Evolutionary conservation across 2,329 filamentous ascomycete species (phyloP).

Genomic region (Ceratocystis eucalypticola): DNA sequence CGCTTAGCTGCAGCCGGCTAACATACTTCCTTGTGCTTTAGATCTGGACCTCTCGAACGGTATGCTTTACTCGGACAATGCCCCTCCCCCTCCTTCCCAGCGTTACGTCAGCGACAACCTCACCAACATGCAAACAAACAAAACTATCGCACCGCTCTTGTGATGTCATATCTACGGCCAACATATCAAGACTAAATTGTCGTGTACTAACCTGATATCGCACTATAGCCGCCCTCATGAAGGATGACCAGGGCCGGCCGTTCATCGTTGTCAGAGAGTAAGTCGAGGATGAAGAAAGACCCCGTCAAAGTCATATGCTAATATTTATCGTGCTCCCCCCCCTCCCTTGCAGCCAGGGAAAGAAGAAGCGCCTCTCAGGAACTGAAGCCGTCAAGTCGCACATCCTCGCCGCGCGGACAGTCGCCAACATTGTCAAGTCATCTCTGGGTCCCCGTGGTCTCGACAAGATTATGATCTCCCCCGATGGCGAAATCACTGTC

Average conservation of each 20-base stretch:
- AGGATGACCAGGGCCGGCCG: slow-evolving; percentile 92
- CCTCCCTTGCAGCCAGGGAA: slow-evolving; percentile 59
- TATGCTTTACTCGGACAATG: slow-evolving; percentile 30
- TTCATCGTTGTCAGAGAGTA: slow-evolving; percentile 98
- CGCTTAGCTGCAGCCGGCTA: neutral
- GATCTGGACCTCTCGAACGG: slow-evolving; percentile 76
- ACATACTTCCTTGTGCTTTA: slow-evolving; percentile 27
- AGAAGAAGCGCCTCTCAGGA: slow-evolving; percentile 92
- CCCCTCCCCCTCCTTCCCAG: slow-evolving; percentile 10
- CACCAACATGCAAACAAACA: neutral
- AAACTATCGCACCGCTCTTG: neutral
- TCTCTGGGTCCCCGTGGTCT: slow-evolving; percentile 90
- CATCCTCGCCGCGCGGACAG: slow-evolving; percentile 89
- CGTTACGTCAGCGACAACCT: slow-evolving; percentile 19
- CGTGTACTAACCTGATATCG: slow-evolving; percentile 13
- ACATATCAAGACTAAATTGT: neutral
- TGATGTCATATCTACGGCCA: neutral
- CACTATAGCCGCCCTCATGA: slow-evolving; percentile 56
- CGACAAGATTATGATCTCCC: slow-evolving; percentile 98
- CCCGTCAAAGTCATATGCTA: slow-evolving; percentile 21
- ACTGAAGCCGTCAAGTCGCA: slow-evolving; percentile 97
- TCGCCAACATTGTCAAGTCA: slow-evolving; percentile 93
- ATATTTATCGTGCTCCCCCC: slow-evolving; percentile 4
- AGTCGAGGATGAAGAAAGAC: slow-evolving; percentile 27
- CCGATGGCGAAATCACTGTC: slow-evolving; percentile 96